These are phyloP conservation scores for Chrysosphaeria jannelii DNA, from an alignment of 2,329 filamentous ascomycete species.

Conservation along the genomic window DNA sequence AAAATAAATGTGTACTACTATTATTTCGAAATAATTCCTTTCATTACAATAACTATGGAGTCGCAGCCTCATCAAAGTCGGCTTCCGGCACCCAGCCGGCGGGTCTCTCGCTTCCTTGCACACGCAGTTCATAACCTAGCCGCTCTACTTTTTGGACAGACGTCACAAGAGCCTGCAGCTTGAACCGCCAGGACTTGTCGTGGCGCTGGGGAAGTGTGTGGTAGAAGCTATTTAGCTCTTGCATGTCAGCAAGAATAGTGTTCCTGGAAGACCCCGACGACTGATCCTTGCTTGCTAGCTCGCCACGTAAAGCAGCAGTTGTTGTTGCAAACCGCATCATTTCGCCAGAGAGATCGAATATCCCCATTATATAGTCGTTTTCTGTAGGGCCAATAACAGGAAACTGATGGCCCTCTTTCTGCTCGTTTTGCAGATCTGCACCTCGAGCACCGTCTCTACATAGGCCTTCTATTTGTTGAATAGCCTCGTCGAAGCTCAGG, in stretches of 20 bases:
- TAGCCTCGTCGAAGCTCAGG: constrained; percentile 33
- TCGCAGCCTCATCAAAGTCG: too few relatives aligned
- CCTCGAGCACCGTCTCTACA: constrained; percentile 7
- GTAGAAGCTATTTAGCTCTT: constrained; percentile 44
- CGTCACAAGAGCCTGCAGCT: constrained; percentile 59
- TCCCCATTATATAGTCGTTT: constrained; percentile 66
- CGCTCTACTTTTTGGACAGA: constrained; percentile 88
- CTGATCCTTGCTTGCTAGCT: constrained; percentile 12
- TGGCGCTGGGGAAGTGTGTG: constrained; percentile 36
- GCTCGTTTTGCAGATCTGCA: constrained; percentile 4
- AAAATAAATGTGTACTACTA: too few relatives aligned
- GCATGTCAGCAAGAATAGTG: constrained; percentile 52
- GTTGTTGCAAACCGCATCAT: constrained; percentile 93
- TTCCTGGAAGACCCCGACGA: constrained; percentile 7
- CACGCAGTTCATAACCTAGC: constrained; percentile 60
- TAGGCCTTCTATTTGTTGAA: constrained; percentile 13
- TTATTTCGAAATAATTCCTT: too few relatives aligned
- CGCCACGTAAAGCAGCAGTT: constrained; percentile 45
- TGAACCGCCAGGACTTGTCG: constrained; percentile 33
- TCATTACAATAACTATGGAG: too few relatives aligned
- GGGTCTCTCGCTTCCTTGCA: constrained; percentile 66
- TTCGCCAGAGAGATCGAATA: constrained; percentile 87
- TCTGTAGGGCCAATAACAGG: constrained; percentile 30
- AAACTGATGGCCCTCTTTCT: constrained; percentile 4
- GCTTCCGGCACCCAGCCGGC: constrained; percentile 78